Evolutionary conservation across 2,329 filamentous ascomycete species (phyloP).

Genomic region (Paecilomyces dactylethromorphus): DNA sequence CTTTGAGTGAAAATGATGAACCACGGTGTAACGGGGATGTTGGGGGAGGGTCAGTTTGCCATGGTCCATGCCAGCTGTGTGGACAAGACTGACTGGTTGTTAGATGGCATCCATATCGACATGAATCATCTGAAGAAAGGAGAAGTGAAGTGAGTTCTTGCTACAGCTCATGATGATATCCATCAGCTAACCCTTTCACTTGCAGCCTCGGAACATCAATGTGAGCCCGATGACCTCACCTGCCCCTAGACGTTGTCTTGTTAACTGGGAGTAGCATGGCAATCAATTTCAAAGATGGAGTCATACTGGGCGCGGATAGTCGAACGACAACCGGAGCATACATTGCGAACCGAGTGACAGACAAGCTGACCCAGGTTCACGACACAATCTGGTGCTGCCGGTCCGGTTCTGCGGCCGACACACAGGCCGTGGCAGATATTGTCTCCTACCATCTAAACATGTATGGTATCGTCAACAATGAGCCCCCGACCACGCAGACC

Average conservation of each 20-base stretch:
- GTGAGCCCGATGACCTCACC: slow-evolving; percentile 47
- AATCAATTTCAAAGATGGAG: slow-evolving; percentile 96
- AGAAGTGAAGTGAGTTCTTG: slow-evolving; percentile 80
- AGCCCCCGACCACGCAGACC: slow-evolving; percentile 87
- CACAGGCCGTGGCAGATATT: slow-evolving; percentile 95
- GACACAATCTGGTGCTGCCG: slow-evolving; percentile 99
- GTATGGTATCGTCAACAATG: slow-evolving; percentile 84
- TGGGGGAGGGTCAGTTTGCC: slow-evolving; percentile 34
- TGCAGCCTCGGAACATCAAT: slow-evolving; percentile 91
- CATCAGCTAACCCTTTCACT: slow-evolving; percentile 23
- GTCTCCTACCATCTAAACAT: slow-evolving; percentile 93
- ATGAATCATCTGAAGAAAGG: slow-evolving; percentile 99
- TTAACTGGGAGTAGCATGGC: slow-evolving; percentile 66
- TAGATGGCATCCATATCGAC: slow-evolving; percentile 98
- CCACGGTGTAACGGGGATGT: slow-evolving; percentile 35
- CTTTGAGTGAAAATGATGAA: slow-evolving; percentile 29
- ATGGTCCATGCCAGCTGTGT: background rate
- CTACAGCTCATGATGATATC: slow-evolving; percentile 1
- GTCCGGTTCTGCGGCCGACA: slow-evolving; percentile 94
- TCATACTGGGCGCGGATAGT: slow-evolving; percentile 94
- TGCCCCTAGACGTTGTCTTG: background rate
- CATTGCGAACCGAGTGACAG: slow-evolving; percentile 97
- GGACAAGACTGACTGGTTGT: slow-evolving; percentile 11
- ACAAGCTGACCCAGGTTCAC: slow-evolving; percentile 97
- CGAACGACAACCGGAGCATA: slow-evolving; percentile 96